Evolutionary conservation across 371 early-diverging fungal genomes (phyloP).

Genomic region (Mucor saturninus): DNA sequence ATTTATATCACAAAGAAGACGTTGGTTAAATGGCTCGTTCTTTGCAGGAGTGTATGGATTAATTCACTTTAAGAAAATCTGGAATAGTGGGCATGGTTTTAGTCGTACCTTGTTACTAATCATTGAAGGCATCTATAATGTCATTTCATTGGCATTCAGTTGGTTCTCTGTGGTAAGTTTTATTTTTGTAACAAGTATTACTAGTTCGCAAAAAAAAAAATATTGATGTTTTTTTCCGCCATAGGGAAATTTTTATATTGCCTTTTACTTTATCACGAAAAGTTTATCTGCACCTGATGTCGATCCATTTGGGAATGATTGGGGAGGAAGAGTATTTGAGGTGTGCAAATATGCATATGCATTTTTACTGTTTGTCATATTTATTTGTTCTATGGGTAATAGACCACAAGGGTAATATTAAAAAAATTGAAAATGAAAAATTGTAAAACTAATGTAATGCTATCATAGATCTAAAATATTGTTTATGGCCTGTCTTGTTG

Average conservation of each 20-base stretch:
- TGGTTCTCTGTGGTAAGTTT: constrained; percentile 80
- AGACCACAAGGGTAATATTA: constrained; percentile 78
- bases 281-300: constrained; percentile 45
- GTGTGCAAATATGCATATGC: constrained; percentile 66
- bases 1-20: constrained; percentile 85
- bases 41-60: constrained; percentile 69
- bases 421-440: no score
- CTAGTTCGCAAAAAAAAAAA: neutral
- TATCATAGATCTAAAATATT: constrained; percentile 39
- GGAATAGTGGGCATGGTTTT: constrained; percentile 66
- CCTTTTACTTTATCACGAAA: constrained; percentile 73
- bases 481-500: constrained; percentile 45
- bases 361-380: constrained; percentile 65
- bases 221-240: constrained; percentile 42
- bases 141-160: constrained; percentile 72
- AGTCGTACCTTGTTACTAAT: constrained; percentile 67
- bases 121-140: constrained; percentile 76
- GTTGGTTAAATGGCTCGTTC: constrained; percentile 91
- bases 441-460: neutral
- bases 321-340: constrained; percentile 53
- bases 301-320: constrained; percentile 62
- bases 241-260: constrained; percentile 78
- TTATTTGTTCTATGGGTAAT: constrained; percentile 84
- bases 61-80: constrained; percentile 59
- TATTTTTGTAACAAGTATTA: neutral